Conservation (phyloP, 371 early-diverging fungal genomes). For the Sporodiniella umbellata region DNA sequence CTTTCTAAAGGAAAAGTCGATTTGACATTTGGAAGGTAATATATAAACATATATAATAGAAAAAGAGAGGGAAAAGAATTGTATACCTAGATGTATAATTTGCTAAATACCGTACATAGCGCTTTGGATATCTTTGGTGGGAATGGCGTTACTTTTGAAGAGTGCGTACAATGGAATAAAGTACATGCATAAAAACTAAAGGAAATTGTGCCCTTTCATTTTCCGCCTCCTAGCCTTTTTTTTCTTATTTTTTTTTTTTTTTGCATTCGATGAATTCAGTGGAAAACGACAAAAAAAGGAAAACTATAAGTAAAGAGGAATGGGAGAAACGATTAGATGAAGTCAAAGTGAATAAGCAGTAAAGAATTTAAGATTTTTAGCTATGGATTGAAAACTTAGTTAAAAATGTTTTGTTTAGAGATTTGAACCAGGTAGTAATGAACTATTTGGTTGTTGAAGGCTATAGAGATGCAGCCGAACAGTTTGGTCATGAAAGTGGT, state of each 20-base stretch:
- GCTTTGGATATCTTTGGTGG: slow-evolving; percentile 98
- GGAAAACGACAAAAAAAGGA: slow-evolving; percentile 24
- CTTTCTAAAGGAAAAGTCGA: slow-evolving; percentile 87
- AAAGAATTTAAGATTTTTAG: too few relatives aligned
- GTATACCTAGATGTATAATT: too few relatives aligned
- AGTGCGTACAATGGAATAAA: slow-evolving; percentile 78
- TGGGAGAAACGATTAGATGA: slow-evolving; percentile 60
- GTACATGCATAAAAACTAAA: slow-evolving; percentile 10
- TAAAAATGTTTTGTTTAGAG: too few relatives aligned
- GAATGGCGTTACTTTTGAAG: slow-evolving; percentile 71
- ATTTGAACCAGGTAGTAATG: slow-evolving; percentile 94
- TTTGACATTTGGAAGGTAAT: slow-evolving; percentile 87
- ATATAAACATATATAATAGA: too few relatives aligned
- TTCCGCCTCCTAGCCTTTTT: slow-evolving; percentile 10
- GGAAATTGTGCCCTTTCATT: not conserved
- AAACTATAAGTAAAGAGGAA: slow-evolving; percentile 52
- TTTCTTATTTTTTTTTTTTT: not conserved
- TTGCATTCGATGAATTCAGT: slow-evolving; percentile 3
- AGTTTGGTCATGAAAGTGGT: slow-evolving; percentile 86
- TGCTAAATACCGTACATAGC: too few relatives aligned
- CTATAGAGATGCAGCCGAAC: slow-evolving; percentile 96
- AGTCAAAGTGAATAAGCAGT: slow-evolving; percentile 66
- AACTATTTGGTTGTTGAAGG: slow-evolving; percentile 98
- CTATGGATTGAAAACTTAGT: too few relatives aligned
- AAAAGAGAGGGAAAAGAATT: too few relatives aligned